Percentiles rank a stretch among this genome's conserved stretches.
Conservation (phyloP, 1,284 basidiomycete genomes). For the Jaminaea rosea region DNA sequence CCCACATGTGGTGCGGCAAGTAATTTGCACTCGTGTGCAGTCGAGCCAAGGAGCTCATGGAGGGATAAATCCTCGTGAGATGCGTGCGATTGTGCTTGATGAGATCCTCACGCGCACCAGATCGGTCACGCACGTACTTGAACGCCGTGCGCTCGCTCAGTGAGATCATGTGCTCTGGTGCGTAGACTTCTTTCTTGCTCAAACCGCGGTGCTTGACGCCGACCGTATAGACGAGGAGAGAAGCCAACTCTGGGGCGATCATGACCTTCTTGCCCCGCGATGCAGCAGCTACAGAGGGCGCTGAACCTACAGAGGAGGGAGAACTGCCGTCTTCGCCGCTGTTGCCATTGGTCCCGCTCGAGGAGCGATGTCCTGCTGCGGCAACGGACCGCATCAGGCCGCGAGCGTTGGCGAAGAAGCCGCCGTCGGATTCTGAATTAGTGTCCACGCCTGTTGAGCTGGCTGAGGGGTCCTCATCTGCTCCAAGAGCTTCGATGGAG, state of each 20-base stretch:
- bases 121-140: slow-evolving; percentile 26
- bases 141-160: slow-evolving; percentile 64
- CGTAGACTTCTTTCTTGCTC: slow-evolving; percentile 80
- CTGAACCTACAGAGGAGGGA: background rate
- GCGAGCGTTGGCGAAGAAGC: slow-evolving; percentile 4
- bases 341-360: background rate
- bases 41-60: slow-evolving; percentile 56
- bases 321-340: background rate
- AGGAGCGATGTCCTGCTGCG: background rate
- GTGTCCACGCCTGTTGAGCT: slow-evolving; percentile 8
- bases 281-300: too few relatives aligned
- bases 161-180: slow-evolving; percentile 81
- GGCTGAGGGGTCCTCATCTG: background rate
- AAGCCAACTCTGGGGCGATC: slow-evolving; percentile 66
- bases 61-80: slow-evolving; percentile 81
- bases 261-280: slow-evolving; percentile 29
- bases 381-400: slow-evolving; percentile 7
- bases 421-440: slow-evolving; percentile 21
- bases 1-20: slow-evolving; percentile 81
- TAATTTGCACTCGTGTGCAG: slow-evolving; percentile 59
- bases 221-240: slow-evolving; percentile 82
- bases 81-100: slow-evolving; percentile 82
- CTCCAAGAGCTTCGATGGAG: too few relatives aligned
- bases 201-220: slow-evolving; percentile 91
- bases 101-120: slow-evolving; percentile 55